phyloP scores from a whole-genome alignment of 495 filamentous ascomycete species.

The Penicillium argentinense region DNA sequence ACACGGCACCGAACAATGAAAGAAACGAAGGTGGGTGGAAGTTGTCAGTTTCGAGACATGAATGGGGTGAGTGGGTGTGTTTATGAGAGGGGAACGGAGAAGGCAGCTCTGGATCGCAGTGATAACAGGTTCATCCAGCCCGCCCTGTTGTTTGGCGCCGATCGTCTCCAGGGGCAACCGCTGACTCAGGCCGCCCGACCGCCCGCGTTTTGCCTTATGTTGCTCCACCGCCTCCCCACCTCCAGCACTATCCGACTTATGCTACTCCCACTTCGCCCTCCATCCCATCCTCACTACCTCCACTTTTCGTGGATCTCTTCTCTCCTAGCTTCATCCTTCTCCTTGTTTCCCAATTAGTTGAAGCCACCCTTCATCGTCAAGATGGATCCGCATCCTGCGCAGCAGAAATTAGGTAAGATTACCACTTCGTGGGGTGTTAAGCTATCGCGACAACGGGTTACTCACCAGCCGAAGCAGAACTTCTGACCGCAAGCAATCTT shows the following conservation, averaged over 20 bases:
- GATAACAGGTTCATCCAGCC: slow-evolving; percentile 29
- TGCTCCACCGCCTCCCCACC: neutral
- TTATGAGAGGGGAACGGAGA: slow-evolving; percentile 26
- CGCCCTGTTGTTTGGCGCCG: slow-evolving; percentile 27
- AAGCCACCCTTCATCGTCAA: slow-evolving; percentile 3
- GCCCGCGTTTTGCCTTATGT: slow-evolving; percentile 25
- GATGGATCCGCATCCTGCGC: slow-evolving; percentile 56
- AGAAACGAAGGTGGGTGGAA: slow-evolving; percentile 25
- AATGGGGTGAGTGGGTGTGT: slow-evolving; percentile 15
- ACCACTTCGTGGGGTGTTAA: too few relatives aligned
- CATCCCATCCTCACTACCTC: too few relatives aligned
- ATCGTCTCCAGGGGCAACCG: slow-evolving; percentile 39
- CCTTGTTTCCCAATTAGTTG: too few relatives aligned
- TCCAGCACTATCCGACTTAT: slow-evolving; percentile 4
- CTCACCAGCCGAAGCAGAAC: slow-evolving; percentile 57
- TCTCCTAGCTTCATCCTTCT: too few relatives aligned
- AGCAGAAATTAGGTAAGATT: slow-evolving; percentile 59
- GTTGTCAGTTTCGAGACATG: slow-evolving; percentile 26
- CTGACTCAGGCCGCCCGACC: slow-evolving; percentile 36
- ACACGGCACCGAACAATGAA: slow-evolving; percentile 20
- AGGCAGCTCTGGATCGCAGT: slow-evolving; percentile 20
- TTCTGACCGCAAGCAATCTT: slow-evolving; percentile 81
- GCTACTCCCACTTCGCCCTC: neutral
- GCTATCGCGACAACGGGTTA: slow-evolving; percentile 12
- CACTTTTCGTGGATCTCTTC: too few relatives aligned